Evolutionary conservation across 2,329 filamentous ascomycete genomes (phyloP).

Genomic region (Talaromyces pinophilus): DNA sequence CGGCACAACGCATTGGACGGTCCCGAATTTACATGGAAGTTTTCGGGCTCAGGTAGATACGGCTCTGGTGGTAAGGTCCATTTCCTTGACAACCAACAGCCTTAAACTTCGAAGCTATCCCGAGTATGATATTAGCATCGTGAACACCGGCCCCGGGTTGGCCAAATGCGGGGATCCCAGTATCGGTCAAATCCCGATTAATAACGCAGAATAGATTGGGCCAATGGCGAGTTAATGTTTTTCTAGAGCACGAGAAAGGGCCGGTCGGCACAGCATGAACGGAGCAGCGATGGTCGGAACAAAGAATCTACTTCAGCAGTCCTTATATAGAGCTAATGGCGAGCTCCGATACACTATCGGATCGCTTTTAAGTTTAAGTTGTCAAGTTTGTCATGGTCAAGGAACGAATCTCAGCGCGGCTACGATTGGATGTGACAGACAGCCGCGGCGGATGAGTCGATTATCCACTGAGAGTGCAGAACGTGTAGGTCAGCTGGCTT

Average conservation of each 20-base stretch:
- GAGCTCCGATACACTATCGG: too few species aligned
- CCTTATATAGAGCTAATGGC: neutral
- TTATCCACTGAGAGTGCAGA: conserved; percentile 1
- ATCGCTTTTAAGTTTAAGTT: too few species aligned
- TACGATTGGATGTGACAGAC: conserved; percentile 10
- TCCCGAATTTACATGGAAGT: neutral
- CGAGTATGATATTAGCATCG: neutral
- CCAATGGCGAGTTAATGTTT: neutral
- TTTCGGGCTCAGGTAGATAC: neutral
- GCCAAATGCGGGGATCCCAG: neutral
- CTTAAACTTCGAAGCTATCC: neutral
- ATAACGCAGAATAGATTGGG: neutral
- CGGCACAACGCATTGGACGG: neutral
- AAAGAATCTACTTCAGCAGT: neutral
- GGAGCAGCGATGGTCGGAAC: neutral
- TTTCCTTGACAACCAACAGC: neutral
- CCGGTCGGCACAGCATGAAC: neutral
- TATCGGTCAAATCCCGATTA: neutral
- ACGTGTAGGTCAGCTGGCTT: conserved; percentile 1
- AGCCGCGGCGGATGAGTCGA: neutral
- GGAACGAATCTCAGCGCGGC: conserved; percentile 10
- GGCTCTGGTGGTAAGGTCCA: neutral
- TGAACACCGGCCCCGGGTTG: neutral
- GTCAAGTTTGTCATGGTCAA: neutral
- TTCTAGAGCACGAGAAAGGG: neutral